Conservation (phyloP, 179 eudicot species). For the Silene coronaria region DNA sequence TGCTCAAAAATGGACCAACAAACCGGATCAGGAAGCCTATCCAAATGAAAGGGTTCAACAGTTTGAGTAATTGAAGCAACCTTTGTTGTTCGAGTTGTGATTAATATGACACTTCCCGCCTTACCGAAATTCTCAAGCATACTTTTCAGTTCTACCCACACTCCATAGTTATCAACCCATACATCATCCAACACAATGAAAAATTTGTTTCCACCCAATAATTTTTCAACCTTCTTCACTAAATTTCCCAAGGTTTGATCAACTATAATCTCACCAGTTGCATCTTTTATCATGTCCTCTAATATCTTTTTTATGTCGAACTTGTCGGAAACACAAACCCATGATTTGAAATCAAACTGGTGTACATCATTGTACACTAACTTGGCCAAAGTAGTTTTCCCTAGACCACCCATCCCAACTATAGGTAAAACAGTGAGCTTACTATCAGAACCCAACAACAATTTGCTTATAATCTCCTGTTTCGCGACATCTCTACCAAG, state of each 20-base stretch:
- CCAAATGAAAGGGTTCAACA: background rate
- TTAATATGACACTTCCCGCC: slow-evolving; percentile 31
- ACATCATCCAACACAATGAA: too few species aligned
- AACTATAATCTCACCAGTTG: too few species aligned
- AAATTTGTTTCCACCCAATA: too few species aligned
- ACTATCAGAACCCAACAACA: too few species aligned
- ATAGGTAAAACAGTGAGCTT: slow-evolving; percentile 35
- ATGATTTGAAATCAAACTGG: slow-evolving; percentile 33
- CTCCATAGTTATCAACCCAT: too few species aligned
- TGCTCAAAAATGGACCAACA: too few species aligned
- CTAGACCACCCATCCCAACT: slow-evolving; percentile 45
- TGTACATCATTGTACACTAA: slow-evolving; percentile 25
- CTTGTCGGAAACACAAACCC: slow-evolving; percentile 30
- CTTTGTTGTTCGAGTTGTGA: slow-evolving; percentile 10
- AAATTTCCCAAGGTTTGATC: too few species aligned
- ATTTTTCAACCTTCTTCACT: too few species aligned
- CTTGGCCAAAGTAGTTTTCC: slow-evolving; percentile 40
- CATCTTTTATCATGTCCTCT: background rate
- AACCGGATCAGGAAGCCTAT: background rate
- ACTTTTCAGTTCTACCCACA: too few species aligned
- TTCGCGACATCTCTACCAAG: too few species aligned
- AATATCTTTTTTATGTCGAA: slow-evolving; percentile 7
- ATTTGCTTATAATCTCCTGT: too few species aligned
- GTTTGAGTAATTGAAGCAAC: slow-evolving; percentile 20
- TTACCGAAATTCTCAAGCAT: too few species aligned